Evolutionary conservation across 148 eudicot species (phyloP).

Genomic region (Silene latifolia): DNA sequence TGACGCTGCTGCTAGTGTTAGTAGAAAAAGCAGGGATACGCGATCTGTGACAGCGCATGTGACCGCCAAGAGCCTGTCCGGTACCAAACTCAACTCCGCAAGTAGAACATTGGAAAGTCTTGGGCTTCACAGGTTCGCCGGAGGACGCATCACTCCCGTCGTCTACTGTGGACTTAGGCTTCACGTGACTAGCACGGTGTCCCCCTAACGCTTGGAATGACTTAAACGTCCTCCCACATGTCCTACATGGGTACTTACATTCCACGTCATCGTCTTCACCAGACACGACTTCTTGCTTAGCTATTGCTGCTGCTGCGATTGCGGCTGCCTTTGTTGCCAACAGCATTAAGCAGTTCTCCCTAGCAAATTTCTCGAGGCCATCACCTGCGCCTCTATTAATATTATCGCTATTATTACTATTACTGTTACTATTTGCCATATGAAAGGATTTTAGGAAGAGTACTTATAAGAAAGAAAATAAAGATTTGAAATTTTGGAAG

Average conservation of each 20-base stretch:
- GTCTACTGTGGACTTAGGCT: neutral
- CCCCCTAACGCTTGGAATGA: conserved; percentile 68
- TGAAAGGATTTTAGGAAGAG: too few relatives aligned
- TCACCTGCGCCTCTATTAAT: neutral
- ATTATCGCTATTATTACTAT: too few relatives aligned
- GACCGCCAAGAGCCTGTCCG: conserved; percentile 62
- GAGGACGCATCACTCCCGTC: neutral
- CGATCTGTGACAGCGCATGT: conserved; percentile 51
- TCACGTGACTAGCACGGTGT: conserved; percentile 63
- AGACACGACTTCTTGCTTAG: too few relatives aligned
- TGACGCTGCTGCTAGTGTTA: neutral
- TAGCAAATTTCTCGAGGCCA: conserved; percentile 21
- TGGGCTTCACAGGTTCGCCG: conserved; percentile 2
- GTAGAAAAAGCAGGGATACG: neutral
- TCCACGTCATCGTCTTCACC: neutral
- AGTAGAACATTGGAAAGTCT: conserved; percentile 41
- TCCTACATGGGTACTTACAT: conserved; percentile 42
- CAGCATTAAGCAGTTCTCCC: conserved; percentile 20
- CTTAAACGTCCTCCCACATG: conserved; percentile 40
- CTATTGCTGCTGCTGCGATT: too few relatives aligned
- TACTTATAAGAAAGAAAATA: too few relatives aligned
- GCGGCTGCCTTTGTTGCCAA: conserved; percentile 5
- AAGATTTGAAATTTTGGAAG: too few relatives aligned
- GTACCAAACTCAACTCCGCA: conserved; percentile 44
- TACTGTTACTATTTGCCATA: too few relatives aligned